Evolutionary conservation across 495 filamentous ascomycete species (phyloP).

Genomic region (Apodospora peruviana): DNA sequence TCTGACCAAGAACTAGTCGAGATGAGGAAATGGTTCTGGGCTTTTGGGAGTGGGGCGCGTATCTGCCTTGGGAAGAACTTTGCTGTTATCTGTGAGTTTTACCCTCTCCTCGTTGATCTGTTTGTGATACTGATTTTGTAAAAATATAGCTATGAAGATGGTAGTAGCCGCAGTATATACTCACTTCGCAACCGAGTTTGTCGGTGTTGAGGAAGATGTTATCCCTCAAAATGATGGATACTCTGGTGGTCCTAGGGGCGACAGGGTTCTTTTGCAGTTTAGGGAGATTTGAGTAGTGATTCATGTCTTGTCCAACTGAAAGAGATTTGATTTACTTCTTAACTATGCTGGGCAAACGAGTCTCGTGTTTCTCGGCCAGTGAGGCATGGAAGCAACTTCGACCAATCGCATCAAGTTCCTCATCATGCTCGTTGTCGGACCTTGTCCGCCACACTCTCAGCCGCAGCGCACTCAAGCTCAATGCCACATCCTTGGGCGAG

Average conservation of each 20-base stretch:
- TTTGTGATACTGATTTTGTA: not conserved
- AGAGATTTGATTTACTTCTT: no score
- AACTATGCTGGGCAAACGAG: no score
- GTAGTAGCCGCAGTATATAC: not conserved
- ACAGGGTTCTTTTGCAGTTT: constrained; percentile 1
- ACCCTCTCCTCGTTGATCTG: not conserved
- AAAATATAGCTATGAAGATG: not conserved
- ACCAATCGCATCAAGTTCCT: no score
- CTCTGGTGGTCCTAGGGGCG: not conserved
- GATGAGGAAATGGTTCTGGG: constrained; percentile 3
- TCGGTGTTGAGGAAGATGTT: not conserved
- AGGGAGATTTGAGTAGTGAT: not conserved
- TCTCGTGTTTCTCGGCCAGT: no score
- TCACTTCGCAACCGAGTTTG: not conserved
- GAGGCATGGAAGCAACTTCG: no score
- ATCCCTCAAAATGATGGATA: not conserved
- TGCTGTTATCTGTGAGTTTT: not conserved
- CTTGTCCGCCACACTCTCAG: no score
- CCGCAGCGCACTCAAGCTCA: no score
- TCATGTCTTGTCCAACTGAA: no score
- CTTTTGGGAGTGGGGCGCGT: constrained; percentile 2
- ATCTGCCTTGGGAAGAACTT: constrained; percentile 1
- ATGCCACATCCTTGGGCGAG: no score
- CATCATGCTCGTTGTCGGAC: no score
- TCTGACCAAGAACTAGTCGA: not conserved